Evolutionary conservation across 192 early-diverging fungal species (phyloP), one percentile per base, ranked within the genome.

Genomic region (Mortierella hygrophila): DNA sequence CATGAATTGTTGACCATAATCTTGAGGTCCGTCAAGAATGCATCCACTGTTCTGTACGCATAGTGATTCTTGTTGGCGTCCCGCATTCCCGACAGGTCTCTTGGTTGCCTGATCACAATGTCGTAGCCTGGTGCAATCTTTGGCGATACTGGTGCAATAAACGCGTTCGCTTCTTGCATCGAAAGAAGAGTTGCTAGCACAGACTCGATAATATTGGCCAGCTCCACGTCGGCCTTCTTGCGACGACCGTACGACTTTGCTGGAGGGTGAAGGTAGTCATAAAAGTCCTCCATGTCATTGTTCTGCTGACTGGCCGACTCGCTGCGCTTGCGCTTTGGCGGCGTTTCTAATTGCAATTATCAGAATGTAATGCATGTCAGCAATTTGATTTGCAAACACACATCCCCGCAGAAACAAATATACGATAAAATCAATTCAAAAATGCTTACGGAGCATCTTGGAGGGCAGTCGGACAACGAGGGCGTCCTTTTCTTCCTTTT

Each of bases 71-170:
- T 82, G 74, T 89, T 88, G 68, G 91, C 92, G 46, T 93, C 90
- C 8, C 89, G 73, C 83, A 94, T 93, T 18, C 91, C 85, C 37
- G 90, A 88, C 29, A 94, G 75, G 47, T 88, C 90, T 7, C 88
- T 89, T 0, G 93, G 93, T 6, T 89, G 84, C 75, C 89, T 89
- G 26, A 93, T 85, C 32, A 92, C 72, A 40, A 68, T 78, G 44
- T 91, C 88, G 38, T 94, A 94, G 15, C 91, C 93, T 20, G 90
- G 90, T 16, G 92, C 88, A 38, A 83, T 73, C 55, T 85, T 81
- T 15, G 75, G 70, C 5, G 88, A 88, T 1, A 93, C 92, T 0
- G 93, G 92, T 15, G 72, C 42, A 69, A 89, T 70, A 77, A 94
- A 94, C 1, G 83, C 80, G 11, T 80, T 87, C 5, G 89, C 85